These are phyloP conservation scores for Chaetoceros muelleri DNA, from an alignment of 108 stramenopile genomes.

Conservation along the genomic window DNA sequence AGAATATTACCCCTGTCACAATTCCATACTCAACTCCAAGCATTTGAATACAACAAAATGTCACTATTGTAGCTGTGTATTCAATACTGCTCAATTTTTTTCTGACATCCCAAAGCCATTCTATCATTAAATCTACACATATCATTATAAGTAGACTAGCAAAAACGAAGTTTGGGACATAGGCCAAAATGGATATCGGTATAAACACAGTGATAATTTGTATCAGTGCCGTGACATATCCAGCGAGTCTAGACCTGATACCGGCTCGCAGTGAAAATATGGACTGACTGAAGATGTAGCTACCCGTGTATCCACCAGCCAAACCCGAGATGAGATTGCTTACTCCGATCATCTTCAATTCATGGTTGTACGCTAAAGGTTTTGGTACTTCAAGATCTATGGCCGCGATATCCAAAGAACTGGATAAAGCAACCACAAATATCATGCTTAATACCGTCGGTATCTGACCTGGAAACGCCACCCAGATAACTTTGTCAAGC, in stretches of 20 bases:
- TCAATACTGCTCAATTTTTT: conserved; percentile 63
- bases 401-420: conserved; percentile 93
- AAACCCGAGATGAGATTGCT: conserved; percentile 87
- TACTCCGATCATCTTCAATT: conserved; percentile 83
- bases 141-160: conserved; percentile 87
- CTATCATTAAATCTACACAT: conserved; percentile 84
- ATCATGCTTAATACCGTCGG: conserved; percentile 78
- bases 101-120: conserved; percentile 92
- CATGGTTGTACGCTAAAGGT: conserved; percentile 90
- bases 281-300: conserved; percentile 95
- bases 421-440: conserved; percentile 90
- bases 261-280: conserved; percentile 92
- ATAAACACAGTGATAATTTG: conserved; percentile 52
- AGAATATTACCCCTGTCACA: conserved; percentile 59
- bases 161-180: conserved; percentile 91
- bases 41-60: conserved; percentile 75
- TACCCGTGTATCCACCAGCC: conserved; percentile 72
- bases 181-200: conserved; percentile 72
- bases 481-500: conserved; percentile 75
- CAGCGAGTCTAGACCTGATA: conserved; percentile 68
- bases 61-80: conserved; percentile 62
- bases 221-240: conserved; percentile 51
- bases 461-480: conserved; percentile 47
- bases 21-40: conserved; percentile 87
- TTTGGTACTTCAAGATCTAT: conserved; percentile 93